Evolutionary conservation across 164 flowering plant species (phyloP).

Genomic region (Piper longum): DNA sequence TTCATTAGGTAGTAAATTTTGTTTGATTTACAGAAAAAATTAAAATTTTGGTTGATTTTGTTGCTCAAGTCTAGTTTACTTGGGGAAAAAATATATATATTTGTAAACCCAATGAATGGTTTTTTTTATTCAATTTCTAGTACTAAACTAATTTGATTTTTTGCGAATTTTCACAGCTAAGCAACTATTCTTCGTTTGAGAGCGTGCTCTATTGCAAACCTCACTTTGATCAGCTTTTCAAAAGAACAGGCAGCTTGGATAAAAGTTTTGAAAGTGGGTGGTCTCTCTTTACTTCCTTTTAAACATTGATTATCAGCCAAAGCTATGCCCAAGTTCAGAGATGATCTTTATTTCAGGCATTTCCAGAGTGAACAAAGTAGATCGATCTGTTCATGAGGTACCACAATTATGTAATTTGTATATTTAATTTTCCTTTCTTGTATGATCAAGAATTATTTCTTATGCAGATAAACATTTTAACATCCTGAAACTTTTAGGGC

Average conservation of each 20-base stretch:
- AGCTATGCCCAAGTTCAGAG: not conserved
- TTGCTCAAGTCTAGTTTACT: not conserved
- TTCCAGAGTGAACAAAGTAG: constrained; percentile 41
- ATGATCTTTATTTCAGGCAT: constrained; percentile 24
- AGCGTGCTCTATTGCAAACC: constrained; percentile 93
- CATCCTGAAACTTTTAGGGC: constrained; percentile 19
- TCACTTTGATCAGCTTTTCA: constrained; percentile 87
- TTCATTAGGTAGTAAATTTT: not conserved
- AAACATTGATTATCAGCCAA: not conserved
- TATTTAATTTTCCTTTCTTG: not conserved
- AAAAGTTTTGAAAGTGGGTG: constrained; percentile 84
- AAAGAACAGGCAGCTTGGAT: constrained; percentile 88
- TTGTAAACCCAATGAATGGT: not conserved
- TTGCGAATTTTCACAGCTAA: constrained; percentile 36
- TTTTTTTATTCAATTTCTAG: not conserved
- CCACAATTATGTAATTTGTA: not conserved
- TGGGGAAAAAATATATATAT: not conserved
- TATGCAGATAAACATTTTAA: not conserved
- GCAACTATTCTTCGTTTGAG: constrained; percentile 76
- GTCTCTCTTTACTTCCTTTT: not conserved
- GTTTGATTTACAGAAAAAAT: not conserved
- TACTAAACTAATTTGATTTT: not conserved
- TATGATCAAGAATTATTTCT: not conserved
- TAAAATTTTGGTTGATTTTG: not conserved
- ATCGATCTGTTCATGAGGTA: constrained; percentile 57